Evolutionary conservation across 139 green algal species (phyloP).

Genomic region (Mychonastes homosphaera): DNA sequence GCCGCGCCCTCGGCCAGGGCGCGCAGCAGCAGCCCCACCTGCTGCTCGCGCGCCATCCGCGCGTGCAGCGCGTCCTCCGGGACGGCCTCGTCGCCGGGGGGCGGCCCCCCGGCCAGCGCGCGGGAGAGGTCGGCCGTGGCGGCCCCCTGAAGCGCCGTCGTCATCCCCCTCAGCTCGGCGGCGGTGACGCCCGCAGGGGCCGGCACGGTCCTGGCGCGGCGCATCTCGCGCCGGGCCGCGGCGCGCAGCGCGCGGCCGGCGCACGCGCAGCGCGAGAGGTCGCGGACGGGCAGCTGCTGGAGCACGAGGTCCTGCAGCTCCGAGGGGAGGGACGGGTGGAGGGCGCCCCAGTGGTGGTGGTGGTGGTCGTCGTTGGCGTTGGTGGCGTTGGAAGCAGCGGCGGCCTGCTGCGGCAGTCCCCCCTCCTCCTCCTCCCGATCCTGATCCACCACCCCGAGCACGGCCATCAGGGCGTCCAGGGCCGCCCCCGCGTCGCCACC

Average conservation of each 20-base stretch:
- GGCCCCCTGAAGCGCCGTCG: constrained; percentile 18
- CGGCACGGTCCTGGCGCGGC: constrained; percentile 5
- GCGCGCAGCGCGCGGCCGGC: too few species aligned
- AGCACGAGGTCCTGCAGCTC: neutral
- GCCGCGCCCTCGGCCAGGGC: neutral
- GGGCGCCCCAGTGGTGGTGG: constrained; percentile 1
- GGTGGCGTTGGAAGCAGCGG: neutral
- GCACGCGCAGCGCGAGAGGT: too few species aligned
- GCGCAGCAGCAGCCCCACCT: neutral
- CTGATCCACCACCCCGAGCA: neutral
- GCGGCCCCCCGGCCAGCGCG: too few species aligned
- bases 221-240: constrained; percentile 3
- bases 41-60: neutral
- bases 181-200: constrained; percentile 17
- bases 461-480: constrained; percentile 4
- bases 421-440: neutral
- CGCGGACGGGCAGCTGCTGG: neutral
- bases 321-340: neutral
- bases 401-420: neutral
- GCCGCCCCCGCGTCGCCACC: neutral
- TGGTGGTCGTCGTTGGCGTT: neutral
- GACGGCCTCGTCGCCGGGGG: too few species aligned
- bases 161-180: constrained; percentile 38
- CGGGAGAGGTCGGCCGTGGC: too few species aligned
- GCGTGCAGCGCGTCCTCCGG: neutral